These are phyloP conservation scores for Phalaenopsis aphrodite DNA, from an alignment of 106 monocot species.

Conservation along the genomic window DNA sequence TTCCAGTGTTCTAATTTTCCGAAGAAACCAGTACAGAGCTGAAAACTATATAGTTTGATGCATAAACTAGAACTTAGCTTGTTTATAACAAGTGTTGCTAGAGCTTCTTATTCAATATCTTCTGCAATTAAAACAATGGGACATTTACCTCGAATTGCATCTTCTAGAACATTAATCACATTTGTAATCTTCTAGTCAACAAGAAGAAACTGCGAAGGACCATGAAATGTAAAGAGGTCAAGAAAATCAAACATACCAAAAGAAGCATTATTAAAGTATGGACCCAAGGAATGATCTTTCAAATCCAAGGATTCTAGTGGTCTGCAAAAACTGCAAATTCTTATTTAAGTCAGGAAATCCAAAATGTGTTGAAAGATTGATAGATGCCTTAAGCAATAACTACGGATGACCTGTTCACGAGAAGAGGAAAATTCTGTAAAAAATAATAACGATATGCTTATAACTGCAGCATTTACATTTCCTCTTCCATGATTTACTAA, in stretches of 20 bases:
- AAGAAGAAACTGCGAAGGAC: constrained; percentile 59
- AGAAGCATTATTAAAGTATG: not conserved
- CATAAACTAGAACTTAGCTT: constrained; percentile 37
- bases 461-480: no score
- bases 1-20: no score
- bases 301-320: constrained; percentile 21
- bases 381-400: constrained; percentile 83
- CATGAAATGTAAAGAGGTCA: not conserved
- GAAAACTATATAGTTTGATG: no score
- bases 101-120: constrained; percentile 93
- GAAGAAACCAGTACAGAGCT: no score
- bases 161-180: constrained; percentile 83
- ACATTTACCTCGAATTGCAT: constrained; percentile 82
- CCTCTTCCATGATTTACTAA: no score
- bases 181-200: constrained; percentile 96
- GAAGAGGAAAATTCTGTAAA: no score
- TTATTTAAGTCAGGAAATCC: no score
- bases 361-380: no score
- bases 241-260: not conserved
- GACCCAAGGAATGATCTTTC: constrained; percentile 47
- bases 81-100: constrained; percentile 89
- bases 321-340: no score
- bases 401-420: constrained; percentile 37
- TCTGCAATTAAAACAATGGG: constrained; percentile 84
- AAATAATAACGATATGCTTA: no score